Base-by-base conservation (phyloP, 2,329 filamentous ascomycete genomes). In the Penicillium sp. region DNA sequence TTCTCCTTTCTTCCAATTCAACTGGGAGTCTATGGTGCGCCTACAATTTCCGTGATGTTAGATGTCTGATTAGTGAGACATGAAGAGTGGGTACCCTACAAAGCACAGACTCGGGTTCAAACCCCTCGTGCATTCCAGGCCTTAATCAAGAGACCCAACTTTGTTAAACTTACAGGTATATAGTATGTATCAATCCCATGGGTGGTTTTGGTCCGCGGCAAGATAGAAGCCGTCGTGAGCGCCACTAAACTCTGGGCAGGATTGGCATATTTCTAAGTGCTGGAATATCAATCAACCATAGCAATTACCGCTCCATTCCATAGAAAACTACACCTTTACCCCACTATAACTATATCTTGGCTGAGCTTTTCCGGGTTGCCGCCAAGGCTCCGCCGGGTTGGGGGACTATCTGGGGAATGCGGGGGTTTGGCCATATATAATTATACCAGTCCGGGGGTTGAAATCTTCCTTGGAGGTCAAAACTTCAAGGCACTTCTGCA, bases 1-100 rank as follows among this genome's bases (percentile, higher is more conserved):
- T n/a, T n/a, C n/a, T n/a, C n/a, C n/a, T n/a, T n/a, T 37, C 34
- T 23, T 37, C 32, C 32, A 34, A 34, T 34, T 34, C 32, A 34
- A 34, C 32, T 34, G 32, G 32, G 32, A 34, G 32, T 34, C 32
- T 34, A 34, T 34, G 32, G 32, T 34, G 32, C 32, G 32, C 32
- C 32, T 34, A 34, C 32, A 34, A 34, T 34, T 34, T 34, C 32
- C 32, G 17, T 15, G n/a, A 34, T 34, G 32, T 34, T 34, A 34
- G 32, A 34, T 34, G 32, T 18, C 17, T 18, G 32, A 34, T 34
- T 34, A 34, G 17, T 18, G 15, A 34, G 32, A 34, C 32, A 34
- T 34, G 32, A 20, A 34, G 32, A 34, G 32, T 34, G 32, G 32
- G 32, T 34, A 34, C n/a, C 32, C 32, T 34, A 34, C 2, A 34